Conservation (phyloP, 441 rosid species). For the Populus hybrid region DNA sequence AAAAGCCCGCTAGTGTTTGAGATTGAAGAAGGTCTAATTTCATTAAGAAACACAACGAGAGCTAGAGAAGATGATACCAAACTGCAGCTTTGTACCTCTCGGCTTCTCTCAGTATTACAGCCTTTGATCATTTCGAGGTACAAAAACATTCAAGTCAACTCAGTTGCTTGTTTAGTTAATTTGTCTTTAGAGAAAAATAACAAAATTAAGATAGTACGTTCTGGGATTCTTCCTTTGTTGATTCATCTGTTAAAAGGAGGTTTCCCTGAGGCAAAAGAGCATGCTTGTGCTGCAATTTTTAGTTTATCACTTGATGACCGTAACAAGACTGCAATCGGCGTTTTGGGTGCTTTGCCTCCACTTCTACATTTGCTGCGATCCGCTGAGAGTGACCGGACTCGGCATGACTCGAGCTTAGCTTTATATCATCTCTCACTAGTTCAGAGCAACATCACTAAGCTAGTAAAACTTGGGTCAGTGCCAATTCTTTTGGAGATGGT, state of each 20-base stretch:
- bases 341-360: slow-evolving; percentile 77
- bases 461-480: slow-evolving; percentile 64
- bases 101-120: slow-evolving; percentile 48
- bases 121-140: slow-evolving; percentile 54
- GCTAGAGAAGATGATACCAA: slow-evolving; percentile 41
- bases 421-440: slow-evolving; percentile 76
- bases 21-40: slow-evolving; percentile 57
- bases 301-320: slow-evolving; percentile 75
- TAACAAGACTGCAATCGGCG: slow-evolving; percentile 85
- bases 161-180: slow-evolving; percentile 74
- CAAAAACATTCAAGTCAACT: slow-evolving; percentile 59
- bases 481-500: slow-evolving; percentile 51
- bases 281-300: slow-evolving; percentile 75
- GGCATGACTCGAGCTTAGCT: slow-evolving; percentile 74
- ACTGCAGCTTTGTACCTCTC: slow-evolving; percentile 48
- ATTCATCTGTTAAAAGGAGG: slow-evolving; percentile 72
- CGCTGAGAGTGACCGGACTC: slow-evolving; percentile 55
- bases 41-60: slow-evolving; percentile 59
- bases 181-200: slow-evolving; percentile 64
- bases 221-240: slow-evolving; percentile 71
- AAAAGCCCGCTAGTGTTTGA: slow-evolving; percentile 45
- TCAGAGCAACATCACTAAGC: slow-evolving; percentile 61
- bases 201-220: slow-evolving; percentile 75
- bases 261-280: slow-evolving; percentile 69
- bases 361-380: slow-evolving; percentile 52